Evolutionary conservation across 2,329 filamentous ascomycete species (phyloP).

Genomic region (Exophiala calicioides): DNA sequence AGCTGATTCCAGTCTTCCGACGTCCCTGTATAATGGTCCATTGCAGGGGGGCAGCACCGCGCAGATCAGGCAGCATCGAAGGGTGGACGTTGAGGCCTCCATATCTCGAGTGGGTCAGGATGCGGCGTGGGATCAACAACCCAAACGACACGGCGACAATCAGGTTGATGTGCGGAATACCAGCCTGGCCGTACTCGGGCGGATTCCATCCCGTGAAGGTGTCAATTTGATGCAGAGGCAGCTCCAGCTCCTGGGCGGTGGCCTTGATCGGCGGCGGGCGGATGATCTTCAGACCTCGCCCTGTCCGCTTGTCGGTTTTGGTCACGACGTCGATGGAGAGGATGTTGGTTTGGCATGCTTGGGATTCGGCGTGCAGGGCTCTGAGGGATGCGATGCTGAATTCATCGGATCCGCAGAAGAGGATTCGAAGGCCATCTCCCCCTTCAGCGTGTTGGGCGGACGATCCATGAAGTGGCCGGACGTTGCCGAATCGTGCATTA

Average conservation of each 20-base stretch:
- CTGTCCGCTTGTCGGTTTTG: constrained; percentile 73
- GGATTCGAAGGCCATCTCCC: constrained; percentile 67
- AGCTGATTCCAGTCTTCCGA: constrained; percentile 68
- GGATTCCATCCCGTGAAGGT: constrained; percentile 81
- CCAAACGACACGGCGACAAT: constrained; percentile 94
- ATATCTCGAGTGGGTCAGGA: constrained; percentile 70
- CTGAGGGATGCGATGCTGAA: constrained; percentile 80
- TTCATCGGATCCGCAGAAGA: constrained; percentile 92
- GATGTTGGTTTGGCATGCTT: constrained; percentile 57
- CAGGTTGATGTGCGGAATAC: constrained; percentile 61
- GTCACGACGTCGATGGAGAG: constrained; percentile 83
- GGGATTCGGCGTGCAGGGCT: constrained; percentile 65
- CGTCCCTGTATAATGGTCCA: constrained; percentile 71
- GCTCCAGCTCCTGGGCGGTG: constrained; percentile 62
- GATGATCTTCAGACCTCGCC: constrained; percentile 71
- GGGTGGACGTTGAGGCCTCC: constrained; percentile 93
- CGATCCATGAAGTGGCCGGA: neutral
- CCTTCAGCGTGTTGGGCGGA: constrained; percentile 19
- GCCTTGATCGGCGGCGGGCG: constrained; percentile 70
- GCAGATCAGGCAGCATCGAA: constrained; percentile 75
- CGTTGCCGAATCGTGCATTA: neutral
- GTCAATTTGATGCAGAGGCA: constrained; percentile 73
- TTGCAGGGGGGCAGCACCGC: constrained; percentile 80
- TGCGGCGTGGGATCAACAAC: constrained; percentile 76
- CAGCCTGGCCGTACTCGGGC: constrained; percentile 46